Evolutionary conservation across 352 stramenopile genomes (phyloP).

Genomic region (Phytophthora sojae): DNA sequence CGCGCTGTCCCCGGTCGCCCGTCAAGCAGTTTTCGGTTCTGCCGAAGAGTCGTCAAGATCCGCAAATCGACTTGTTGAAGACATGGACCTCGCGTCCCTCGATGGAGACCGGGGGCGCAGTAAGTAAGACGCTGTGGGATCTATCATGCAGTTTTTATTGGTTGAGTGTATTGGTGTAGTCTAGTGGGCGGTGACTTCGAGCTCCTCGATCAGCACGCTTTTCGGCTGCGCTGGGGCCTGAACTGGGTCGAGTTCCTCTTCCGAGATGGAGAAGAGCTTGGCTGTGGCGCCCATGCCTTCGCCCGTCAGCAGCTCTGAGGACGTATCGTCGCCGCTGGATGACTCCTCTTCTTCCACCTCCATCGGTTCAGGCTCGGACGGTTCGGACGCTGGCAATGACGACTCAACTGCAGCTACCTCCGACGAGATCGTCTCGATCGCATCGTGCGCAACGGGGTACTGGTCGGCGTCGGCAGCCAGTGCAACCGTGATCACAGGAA

Average conservation of each 20-base stretch:
- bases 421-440: slow-evolving; percentile 64
- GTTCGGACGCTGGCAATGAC: slow-evolving; percentile 3
- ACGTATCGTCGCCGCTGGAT: slow-evolving; percentile 9
- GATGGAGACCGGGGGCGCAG: neutral
- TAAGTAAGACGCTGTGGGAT: slow-evolving; percentile 4
- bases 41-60: slow-evolving; percentile 28
- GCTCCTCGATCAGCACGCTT: slow-evolving; percentile 41
- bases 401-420: slow-evolving; percentile 15
- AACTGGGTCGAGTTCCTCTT: slow-evolving; percentile 19
- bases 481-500: slow-evolving; percentile 74
- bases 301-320: slow-evolving; percentile 20
- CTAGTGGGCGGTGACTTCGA: slow-evolving; percentile 27
- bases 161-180: slow-evolving; percentile 13
- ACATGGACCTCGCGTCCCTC: neutral
- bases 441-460: slow-evolving; percentile 70
- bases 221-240: slow-evolving; percentile 15
- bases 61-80: slow-evolving; percentile 2
- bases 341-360: slow-evolving; percentile 16
- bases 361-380: slow-evolving; percentile 23
- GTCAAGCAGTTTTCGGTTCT: slow-evolving; percentile 21
- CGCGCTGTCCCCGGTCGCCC: neutral
- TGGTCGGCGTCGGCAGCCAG: slow-evolving; percentile 50
- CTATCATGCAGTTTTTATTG: slow-evolving; percentile 33
- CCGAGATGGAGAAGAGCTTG: slow-evolving; percentile 32
- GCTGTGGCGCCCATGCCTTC: slow-evolving; percentile 7